Base-by-base conservation (phyloP, 495 filamentous ascomycete species). In the Annulohypoxylon moriforme region DNA sequence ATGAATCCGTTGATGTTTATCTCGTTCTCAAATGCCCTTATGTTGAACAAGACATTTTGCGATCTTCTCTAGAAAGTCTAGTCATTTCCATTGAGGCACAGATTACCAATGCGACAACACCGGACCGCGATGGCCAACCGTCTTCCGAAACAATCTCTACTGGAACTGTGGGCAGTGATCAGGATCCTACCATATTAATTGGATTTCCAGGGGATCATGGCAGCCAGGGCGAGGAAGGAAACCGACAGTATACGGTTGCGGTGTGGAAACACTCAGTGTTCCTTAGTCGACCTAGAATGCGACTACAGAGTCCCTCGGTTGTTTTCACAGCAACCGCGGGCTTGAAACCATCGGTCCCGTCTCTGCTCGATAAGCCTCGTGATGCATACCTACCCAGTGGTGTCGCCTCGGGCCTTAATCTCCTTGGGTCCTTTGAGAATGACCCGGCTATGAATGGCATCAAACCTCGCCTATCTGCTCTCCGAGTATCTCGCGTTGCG, bases 251-350 rank as follows among this genome's bases (percentile, higher is more conserved):
- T 76, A 83, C 90, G 18, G 88, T 93, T 68, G 87, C 90, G n/a
- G 84, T 95, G 60, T 97, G 94, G 94, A 94, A 89, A 73, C 80
- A 92, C 20, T 83, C 89, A 18, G 89, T 92, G n/a, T 89, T 92
- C 67, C 84, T 97, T 79, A 86, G 85, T 70, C 89, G 94, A 42
- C 94, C 94, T 34, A 77, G 92, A 62, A 90, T 92, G 50, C 88
- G 92, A 65, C 87, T 96, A 14, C 92, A 94, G 71, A 89, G 89
- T 52, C 93, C 93, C 2, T 88, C 89, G 5, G 85, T 95, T 42
- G 82, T 94, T 31, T 94, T 98, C 76, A 85, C 88, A 14, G 90
- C 89, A n/a, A 87, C 88, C 27, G 93, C 92, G 34, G 88, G 83
- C 66, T 78, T 95, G 50, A 90, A 86, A 67, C 83, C 89, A 1